Conservation (phyloP, 257 asterid species). For the Fraxinus americana region DNA sequence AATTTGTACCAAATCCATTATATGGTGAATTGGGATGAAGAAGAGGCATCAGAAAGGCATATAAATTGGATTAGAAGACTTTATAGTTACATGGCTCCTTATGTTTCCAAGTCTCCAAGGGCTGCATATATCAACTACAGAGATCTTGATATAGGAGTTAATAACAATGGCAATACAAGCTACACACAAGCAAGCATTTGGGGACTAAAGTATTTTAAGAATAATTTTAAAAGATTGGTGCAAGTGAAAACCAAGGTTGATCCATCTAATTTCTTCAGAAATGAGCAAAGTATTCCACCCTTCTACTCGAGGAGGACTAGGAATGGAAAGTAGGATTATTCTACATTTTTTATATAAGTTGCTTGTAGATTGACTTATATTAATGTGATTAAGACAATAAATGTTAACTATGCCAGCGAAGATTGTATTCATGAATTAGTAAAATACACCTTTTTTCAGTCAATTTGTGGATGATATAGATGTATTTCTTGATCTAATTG, state of each 20-base stretch:
- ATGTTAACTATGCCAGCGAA: too few species aligned
- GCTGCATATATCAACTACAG: slow-evolving; percentile 21
- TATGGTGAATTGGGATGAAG: neutral
- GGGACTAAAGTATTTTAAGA: neutral
- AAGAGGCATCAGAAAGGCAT: neutral
- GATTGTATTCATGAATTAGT: too few species aligned
- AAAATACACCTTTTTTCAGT: too few species aligned
- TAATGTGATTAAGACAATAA: too few species aligned
- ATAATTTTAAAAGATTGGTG: neutral
- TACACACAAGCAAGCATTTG: neutral
- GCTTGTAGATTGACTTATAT: too few species aligned
- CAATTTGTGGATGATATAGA: too few species aligned
- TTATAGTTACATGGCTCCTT: neutral
- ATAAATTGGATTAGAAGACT: slow-evolving; percentile 1
- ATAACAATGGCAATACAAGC: neutral
- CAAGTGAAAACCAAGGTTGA: neutral
- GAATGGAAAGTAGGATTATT: neutral
- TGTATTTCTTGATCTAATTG: too few species aligned
- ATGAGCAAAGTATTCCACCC: slow-evolving; percentile 1
- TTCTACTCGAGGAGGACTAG: neutral
- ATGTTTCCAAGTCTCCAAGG: neutral
- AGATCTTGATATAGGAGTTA: slow-evolving; percentile 1
- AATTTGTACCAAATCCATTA: neutral
- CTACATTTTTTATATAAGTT: too few species aligned
- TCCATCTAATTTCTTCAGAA: neutral